phyloP scores from a whole-genome alignment of 805 yeast species.

The Candida chauliodis region DNA sequence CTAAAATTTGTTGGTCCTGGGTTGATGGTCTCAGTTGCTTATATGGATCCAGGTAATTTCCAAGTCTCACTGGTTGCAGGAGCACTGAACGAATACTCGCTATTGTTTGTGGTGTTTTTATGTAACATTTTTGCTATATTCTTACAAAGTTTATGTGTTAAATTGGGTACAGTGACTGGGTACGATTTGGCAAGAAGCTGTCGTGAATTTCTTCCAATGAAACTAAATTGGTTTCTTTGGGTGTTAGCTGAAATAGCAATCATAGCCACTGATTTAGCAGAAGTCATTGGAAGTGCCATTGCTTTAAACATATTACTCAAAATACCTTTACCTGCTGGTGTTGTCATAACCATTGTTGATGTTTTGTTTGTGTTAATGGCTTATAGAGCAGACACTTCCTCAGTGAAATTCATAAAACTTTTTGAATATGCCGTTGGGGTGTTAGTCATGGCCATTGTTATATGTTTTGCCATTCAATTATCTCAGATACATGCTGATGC shows the following conservation, averaged over 20 bases:
- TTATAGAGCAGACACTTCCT: conserved; percentile 40
- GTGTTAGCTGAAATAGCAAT: conserved; percentile 46
- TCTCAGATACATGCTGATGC: conserved; percentile 30
- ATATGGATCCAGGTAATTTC: conserved; percentile 52
- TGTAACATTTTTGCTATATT: conserved; percentile 46
- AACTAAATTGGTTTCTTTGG: conserved; percentile 38
- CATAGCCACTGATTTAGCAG: conserved; percentile 52
- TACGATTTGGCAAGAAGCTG: conserved; percentile 45
- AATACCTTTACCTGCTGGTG: conserved; percentile 49
- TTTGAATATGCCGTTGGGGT: conserved; percentile 43
- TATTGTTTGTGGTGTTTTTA: conserved; percentile 40
- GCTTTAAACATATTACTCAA: conserved; percentile 44
- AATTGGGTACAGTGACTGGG: conserved; percentile 49
- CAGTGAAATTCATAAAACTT: conserved; percentile 27
- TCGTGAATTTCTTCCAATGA: conserved; percentile 35
- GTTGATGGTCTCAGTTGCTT: conserved; percentile 45
- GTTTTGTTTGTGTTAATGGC: conserved; percentile 46
- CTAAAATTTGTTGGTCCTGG: conserved; percentile 43
- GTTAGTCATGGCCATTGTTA: conserved; percentile 40
- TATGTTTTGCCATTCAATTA: conserved; percentile 46
- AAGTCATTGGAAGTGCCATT: conserved; percentile 51
- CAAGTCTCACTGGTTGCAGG: conserved; percentile 34
- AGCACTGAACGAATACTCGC: conserved; percentile 39
- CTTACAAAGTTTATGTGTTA: conserved; percentile 42
- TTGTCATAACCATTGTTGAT: conserved; percentile 41